These are phyloP conservation scores for Mycena epipterygia DNA, from an alignment of 768 basidiomycete genomes.

Conservation along the genomic window DNA sequence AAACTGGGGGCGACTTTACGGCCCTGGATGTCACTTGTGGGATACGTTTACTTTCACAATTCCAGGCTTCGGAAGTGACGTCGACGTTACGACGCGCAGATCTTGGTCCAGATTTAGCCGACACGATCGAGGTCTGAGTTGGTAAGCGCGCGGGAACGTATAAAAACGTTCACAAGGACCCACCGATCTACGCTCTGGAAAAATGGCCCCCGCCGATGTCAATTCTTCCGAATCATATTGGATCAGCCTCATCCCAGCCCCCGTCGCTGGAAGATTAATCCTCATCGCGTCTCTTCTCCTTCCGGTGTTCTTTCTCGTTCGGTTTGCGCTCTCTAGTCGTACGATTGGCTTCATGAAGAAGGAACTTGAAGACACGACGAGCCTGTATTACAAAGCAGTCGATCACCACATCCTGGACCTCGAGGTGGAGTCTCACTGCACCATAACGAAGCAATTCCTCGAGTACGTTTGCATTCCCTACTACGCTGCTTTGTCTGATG, in stretches of 20 bases:
- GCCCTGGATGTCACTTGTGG: too few relatives aligned
- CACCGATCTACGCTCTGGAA: too few relatives aligned
- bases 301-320: background rate
- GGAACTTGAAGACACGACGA: background rate
- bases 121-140: too few relatives aligned
- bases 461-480: background rate
- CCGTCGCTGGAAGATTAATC: background rate
- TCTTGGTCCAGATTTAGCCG: too few relatives aligned
- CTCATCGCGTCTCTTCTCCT: background rate
- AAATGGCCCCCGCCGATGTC: too few relatives aligned
- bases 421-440: background rate
- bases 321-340: background rate
- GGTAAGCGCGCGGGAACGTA: too few relatives aligned
- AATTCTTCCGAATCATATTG: background rate
- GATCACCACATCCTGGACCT: background rate
- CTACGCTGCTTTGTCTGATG: background rate
- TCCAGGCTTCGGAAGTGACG: too few relatives aligned
- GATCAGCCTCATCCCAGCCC: background rate
- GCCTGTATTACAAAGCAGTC: background rate
- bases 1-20: too few relatives aligned
- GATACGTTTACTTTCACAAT: too few relatives aligned
- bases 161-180: too few relatives aligned
- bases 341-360: background rate
- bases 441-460: background rate
- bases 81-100: too few relatives aligned